A percentile compares a stretch with the other conserved stretches of the same genome.
These are phyloP conservation scores for Quaeritorhiza haematococci DNA, from an alignment of 371 early-diverging fungal genomes.

Conservation along the genomic window DNA sequence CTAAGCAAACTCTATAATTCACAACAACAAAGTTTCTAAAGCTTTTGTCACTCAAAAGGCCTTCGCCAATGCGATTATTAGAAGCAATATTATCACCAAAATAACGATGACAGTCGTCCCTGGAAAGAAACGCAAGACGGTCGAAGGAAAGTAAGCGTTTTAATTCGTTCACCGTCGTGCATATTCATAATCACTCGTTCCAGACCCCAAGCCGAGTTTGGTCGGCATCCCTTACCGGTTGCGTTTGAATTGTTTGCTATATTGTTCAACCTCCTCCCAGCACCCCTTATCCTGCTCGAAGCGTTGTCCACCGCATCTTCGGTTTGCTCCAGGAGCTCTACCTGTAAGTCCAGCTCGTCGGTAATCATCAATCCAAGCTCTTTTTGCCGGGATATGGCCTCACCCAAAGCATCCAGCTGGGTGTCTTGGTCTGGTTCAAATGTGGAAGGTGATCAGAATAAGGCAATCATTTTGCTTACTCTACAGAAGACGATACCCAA, in stretches of 20 bases:
- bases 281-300: constrained; percentile 48
- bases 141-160: too few relatives aligned
- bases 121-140: too few relatives aligned
- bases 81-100: too few relatives aligned
- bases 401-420: constrained; percentile 64
- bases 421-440: constrained; percentile 65
- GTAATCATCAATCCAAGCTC: constrained; percentile 69
- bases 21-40: too few relatives aligned
- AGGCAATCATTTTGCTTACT: not conserved
- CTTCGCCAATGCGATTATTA: too few relatives aligned
- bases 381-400: constrained; percentile 65
- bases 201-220: too few relatives aligned
- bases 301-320: constrained; percentile 62
- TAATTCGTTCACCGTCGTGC: too few relatives aligned
- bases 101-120: too few relatives aligned
- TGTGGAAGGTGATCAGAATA: constrained; percentile 1
- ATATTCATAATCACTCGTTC: too few relatives aligned
- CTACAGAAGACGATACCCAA: not conserved
- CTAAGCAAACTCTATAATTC: too few relatives aligned
- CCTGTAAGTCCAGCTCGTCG: constrained; percentile 71
- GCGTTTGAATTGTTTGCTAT: constrained; percentile 11
- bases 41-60: too few relatives aligned
- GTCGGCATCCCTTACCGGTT: too few relatives aligned
- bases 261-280: constrained; percentile 40
- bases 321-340: constrained; percentile 70